Conservation (phyloP, 306 rosid genomes). For the Crotalaria pallida region DNA sequence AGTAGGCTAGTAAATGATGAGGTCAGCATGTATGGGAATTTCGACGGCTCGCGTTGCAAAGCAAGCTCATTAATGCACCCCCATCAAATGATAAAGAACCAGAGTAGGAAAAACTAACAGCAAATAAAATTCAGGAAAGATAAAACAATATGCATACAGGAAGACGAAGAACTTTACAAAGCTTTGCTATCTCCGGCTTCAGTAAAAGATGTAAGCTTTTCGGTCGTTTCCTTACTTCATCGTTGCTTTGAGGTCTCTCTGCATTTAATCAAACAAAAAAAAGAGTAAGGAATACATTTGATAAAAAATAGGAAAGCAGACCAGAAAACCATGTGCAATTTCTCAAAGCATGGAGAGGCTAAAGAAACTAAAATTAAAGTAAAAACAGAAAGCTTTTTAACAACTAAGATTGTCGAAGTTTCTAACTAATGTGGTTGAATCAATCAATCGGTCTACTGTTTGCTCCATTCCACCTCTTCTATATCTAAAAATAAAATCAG, state of each 20-base stretch:
- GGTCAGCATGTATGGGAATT: conserved; percentile 69
- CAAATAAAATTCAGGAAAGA: conserved; percentile 1
- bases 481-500: too few species aligned
- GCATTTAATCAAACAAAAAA: conserved; percentile 21
- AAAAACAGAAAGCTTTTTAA: too few species aligned
- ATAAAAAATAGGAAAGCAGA: too few species aligned
- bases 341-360: too few species aligned
- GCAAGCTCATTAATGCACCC: conserved; percentile 60
- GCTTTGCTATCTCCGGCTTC: conserved; percentile 38
- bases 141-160: conserved; percentile 34
- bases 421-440: too few species aligned
- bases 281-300: conserved; percentile 7
- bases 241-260: conserved; percentile 22
- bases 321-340: too few species aligned
- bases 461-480: too few species aligned
- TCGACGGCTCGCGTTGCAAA: conserved; percentile 58
- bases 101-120: conserved; percentile 6
- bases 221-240: conserved; percentile 36
- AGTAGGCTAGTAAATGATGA: conserved; percentile 73
- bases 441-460: too few species aligned
- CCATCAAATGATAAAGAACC: conserved; percentile 7
- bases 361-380: too few species aligned
- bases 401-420: too few species aligned
- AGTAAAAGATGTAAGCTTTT: conserved; percentile 31
- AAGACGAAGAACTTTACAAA: conserved; percentile 35